Base-by-base conservation (phyloP, 805 yeast genomes). In the Grigorovia humatica region DNA sequence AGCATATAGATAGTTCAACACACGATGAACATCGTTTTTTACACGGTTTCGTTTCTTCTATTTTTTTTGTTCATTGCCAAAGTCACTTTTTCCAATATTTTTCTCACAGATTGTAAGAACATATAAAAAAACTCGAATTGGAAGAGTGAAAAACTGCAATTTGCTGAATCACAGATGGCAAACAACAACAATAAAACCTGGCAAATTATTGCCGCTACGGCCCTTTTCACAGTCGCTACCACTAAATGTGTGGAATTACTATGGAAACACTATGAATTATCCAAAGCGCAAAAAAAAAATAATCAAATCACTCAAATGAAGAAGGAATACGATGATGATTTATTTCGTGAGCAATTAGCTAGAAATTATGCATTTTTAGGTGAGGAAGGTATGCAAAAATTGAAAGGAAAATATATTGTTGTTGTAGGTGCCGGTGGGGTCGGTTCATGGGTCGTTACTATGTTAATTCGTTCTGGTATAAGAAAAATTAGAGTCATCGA, bases 391-490 rank as follows among this genome's bases (percentile, higher is more conserved):
- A 82, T 89, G 79, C 67, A 70, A 18, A 80, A 79, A 53, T 78
- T 93, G 17, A 80, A 96, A 51, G 69, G 74, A 12, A 83, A 88
- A 61, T 76, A 79, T 51, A 78, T 90, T 2, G 85, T 88, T 1
- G 85, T 91, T 15, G 84, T 81, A 12, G 99, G 99, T 32, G 93
- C 91, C 17, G 99, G 99, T 53, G 99, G 99, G 53, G 99, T 93
- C 43, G 99, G 99, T 2, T 90, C 97, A 0, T 90, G 96, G 91
- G 96, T 84, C 23, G 83, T 85, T 12, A 84, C 95, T 11, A 88
- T 95, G 85, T 75, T 93, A 52, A 85, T 86, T 1, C 81, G 99
- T 61, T 86, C 96, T 17, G 99, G 99, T 15, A 83, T 90, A 43
- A 83, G 85, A 19, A 77, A 79, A 53, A 66, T 93, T 50, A 77